Evolutionary conservation across 257 asterid genomes (phyloP).

Genomic region (Solanum chaucha): DNA sequence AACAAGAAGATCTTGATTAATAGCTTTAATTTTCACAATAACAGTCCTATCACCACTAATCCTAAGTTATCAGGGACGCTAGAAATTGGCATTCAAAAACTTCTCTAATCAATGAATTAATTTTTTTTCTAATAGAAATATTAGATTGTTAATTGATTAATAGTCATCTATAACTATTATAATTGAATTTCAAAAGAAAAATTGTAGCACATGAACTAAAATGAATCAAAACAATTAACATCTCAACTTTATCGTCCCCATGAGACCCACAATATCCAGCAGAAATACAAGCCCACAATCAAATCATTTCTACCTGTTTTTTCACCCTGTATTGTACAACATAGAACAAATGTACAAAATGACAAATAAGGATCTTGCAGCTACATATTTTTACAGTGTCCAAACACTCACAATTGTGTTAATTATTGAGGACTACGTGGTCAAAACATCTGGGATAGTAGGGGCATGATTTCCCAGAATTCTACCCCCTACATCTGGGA

Average conservation of each 20-base stretch:
- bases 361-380: background rate
- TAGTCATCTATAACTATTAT: background rate
- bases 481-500: slow-evolving; percentile 85
- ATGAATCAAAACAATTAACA: background rate
- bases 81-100: background rate
- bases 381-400: background rate
- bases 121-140: background rate
- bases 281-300: background rate
- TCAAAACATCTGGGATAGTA: slow-evolving; percentile 60
- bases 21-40: background rate
- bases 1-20: background rate
- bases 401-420: background rate
- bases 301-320: background rate
- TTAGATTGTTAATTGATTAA: background rate
- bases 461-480: slow-evolving; percentile 58
- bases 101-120: background rate
- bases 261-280: background rate
- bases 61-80: background rate
- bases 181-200: background rate
- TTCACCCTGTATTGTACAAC: background rate
- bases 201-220: background rate
- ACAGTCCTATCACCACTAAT: background rate
- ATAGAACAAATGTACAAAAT: background rate
- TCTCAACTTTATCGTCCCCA: background rate
- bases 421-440: slow-evolving; percentile 29